Evolutionary conservation across 1,284 basidiomycete genomes (phyloP).

Genomic region (Porogramme epimiltina): DNA sequence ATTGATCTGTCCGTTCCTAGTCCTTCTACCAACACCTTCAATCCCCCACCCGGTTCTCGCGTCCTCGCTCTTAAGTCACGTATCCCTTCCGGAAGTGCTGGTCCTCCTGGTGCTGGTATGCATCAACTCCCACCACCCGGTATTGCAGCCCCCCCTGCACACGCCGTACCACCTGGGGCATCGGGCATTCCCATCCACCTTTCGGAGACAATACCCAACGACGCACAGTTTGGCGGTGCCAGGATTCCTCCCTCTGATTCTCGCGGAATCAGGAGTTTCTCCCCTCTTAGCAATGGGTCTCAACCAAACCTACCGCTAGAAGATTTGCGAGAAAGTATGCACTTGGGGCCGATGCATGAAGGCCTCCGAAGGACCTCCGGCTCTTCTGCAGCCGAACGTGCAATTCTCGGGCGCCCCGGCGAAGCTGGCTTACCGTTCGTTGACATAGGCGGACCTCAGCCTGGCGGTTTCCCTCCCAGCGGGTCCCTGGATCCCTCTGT

Average conservation of each 20-base stretch:
- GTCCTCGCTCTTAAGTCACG: slow-evolving; percentile 67
- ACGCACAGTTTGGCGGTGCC: slow-evolving; percentile 24
- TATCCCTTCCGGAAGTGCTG: slow-evolving; percentile 27
- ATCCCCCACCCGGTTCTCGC: slow-evolving; percentile 70
- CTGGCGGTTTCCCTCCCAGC: slow-evolving; percentile 17
- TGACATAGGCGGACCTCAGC: slow-evolving; percentile 26
- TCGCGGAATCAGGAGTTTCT: slow-evolving; percentile 43
- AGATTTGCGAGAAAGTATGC: slow-evolving; percentile 39
- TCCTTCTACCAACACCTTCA: slow-evolving; percentile 43
- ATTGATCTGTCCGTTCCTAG: slow-evolving; percentile 22
- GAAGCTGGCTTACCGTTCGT: slow-evolving; percentile 36
- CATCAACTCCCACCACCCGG: slow-evolving; percentile 19
- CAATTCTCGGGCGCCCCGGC: slow-evolving; percentile 31
- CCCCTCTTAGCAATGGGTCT: slow-evolving; percentile 56
- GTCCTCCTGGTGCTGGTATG: slow-evolving; percentile 1
- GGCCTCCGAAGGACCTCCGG: slow-evolving; percentile 37
- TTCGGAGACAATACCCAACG: slow-evolving; percentile 21
- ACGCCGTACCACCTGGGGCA: slow-evolving; percentile 14
- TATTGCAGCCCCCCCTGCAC: slow-evolving; percentile 12
- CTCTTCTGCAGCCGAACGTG: slow-evolving; percentile 32
- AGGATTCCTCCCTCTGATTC: slow-evolving; percentile 29
- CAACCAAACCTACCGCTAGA: slow-evolving; percentile 38
- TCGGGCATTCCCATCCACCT: slow-evolving; percentile 10
- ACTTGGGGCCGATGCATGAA: slow-evolving; percentile 34
- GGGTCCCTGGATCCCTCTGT: slow-evolving; percentile 24